Percentiles rank a stretch among this genome's conserved stretches.
Conservation (phyloP, 2,329 filamentous ascomycete genomes). For the Beauveria varroae region DNA sequence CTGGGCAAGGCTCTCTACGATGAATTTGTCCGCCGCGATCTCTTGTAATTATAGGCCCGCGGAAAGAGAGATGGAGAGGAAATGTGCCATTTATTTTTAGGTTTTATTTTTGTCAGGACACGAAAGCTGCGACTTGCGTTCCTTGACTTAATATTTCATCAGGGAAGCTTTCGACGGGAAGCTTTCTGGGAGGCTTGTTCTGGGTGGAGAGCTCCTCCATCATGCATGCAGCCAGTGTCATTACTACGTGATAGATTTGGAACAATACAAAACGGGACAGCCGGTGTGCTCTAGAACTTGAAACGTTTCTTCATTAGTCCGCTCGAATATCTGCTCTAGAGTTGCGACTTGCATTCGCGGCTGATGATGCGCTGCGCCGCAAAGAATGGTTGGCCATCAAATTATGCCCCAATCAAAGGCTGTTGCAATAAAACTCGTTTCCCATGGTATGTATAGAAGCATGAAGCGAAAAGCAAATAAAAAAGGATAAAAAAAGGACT, state of each 20-base stretch:
- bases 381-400: neutral
- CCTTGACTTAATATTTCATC: neutral
- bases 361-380: too few relatives aligned
- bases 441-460: neutral
- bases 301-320: neutral
- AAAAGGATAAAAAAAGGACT: neutral
- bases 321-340: too few relatives aligned
- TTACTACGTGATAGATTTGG: constrained; percentile 12
- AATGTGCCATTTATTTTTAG: neutral
- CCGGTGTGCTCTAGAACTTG: constrained; percentile 2
- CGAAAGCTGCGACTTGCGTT: neutral
- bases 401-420: neutral
- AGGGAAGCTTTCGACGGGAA: neutral
- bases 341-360: too few relatives aligned
- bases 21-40: constrained; percentile 92
- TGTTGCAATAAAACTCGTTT: neutral
- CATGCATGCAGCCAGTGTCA: constrained; percentile 9
- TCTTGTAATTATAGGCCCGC: constrained; percentile 55
- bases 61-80: neutral
- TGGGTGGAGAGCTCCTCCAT: neutral
- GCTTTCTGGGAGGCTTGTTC: constrained; percentile 1
- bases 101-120: constrained; percentile 2
- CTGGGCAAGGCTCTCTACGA: constrained; percentile 91
- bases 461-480: neutral
- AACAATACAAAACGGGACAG: constrained; percentile 10